Conservation (phyloP, 2,329 filamentous ascomycete species). For the Botrytis porri region DNA sequence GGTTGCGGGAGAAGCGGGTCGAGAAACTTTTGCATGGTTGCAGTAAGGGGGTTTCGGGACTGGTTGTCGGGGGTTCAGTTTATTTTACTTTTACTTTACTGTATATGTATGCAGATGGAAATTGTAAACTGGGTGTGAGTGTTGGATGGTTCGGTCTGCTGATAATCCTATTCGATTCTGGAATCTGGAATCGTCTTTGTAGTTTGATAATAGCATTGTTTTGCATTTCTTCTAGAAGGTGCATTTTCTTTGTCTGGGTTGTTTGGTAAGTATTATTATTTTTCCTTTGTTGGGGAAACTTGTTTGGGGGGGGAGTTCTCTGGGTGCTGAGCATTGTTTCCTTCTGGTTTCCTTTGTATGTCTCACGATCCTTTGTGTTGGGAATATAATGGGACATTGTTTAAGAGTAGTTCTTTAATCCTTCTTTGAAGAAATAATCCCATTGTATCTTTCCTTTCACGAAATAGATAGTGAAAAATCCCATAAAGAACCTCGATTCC, state of each 20-base stretch:
- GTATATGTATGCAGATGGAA: not conserved
- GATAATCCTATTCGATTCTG: not conserved
- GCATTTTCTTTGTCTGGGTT: not conserved
- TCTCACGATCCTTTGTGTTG: not conserved
- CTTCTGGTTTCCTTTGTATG: not conserved
- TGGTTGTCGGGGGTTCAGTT: not conserved
- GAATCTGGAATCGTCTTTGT: not conserved
- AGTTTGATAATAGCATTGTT: conserved; percentile 1
- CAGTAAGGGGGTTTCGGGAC: not conserved
- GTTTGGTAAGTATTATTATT: not conserved
- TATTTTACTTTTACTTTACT: too few species aligned
- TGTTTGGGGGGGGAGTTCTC: not conserved
- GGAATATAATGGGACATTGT: not conserved
- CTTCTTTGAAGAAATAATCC: not conserved
- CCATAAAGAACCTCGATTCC: not conserved
- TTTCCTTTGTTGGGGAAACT: not conserved
- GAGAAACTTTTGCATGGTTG: not conserved
- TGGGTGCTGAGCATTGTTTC: not conserved
- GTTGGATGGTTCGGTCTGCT: not conserved
- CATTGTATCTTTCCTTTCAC: not conserved
- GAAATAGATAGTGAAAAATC: not conserved
- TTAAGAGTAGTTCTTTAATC: not conserved
- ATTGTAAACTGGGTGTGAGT: not conserved
- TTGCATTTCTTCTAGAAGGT: not conserved
- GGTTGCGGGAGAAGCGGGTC: not conserved